A percentile compares a stretch with the other conserved stretches of the same genome.
These are phyloP conservation scores for Phialemoniopsis sp. DNA, from an alignment of 2,329 filamentous ascomycete genomes.

Conservation along the genomic window DNA sequence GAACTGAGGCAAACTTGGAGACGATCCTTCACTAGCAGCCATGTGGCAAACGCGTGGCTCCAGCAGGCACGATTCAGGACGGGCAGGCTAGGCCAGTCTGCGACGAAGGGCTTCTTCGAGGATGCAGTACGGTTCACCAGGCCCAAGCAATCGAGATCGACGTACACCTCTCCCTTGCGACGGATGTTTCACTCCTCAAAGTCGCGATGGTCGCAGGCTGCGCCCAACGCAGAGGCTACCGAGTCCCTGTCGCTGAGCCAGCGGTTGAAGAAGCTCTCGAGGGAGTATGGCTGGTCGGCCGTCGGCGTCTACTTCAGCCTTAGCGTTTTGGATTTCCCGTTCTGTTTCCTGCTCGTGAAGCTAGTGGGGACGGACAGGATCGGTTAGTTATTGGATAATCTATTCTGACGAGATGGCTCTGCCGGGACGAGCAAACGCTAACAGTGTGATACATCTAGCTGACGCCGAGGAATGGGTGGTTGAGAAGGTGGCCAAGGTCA, in stretches of 20 bases:
- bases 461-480: slow-evolving; percentile 65
- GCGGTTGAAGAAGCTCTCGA: slow-evolving; percentile 75
- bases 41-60: no score
- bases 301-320: slow-evolving; percentile 85
- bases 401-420: neutral
- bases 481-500: slow-evolving; percentile 49
- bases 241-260: slow-evolving; percentile 55
- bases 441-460: slow-evolving; percentile 32
- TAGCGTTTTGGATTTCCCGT: slow-evolving; percentile 85
- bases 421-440: neutral
- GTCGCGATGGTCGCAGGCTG: slow-evolving; percentile 12
- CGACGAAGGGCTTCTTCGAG: no score
- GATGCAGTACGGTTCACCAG: no score
- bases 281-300: slow-evolving; percentile 92
- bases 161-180: neutral
- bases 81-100: no score
- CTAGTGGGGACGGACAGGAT: slow-evolving; percentile 82
- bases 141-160: no score
- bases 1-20: no score
- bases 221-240: slow-evolving; percentile 4
- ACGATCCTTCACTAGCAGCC: no score
- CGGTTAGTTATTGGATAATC: slow-evolving; percentile 44
- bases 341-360: slow-evolving; percentile 87
- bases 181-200: slow-evolving; percentile 21
- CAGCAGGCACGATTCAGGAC: no score